Evolutionary conservation across 2,329 filamentous ascomycete species (phyloP), one percentile per base, ranked within the genome.

Genomic region (Colletotrichum plurivorum): DNA sequence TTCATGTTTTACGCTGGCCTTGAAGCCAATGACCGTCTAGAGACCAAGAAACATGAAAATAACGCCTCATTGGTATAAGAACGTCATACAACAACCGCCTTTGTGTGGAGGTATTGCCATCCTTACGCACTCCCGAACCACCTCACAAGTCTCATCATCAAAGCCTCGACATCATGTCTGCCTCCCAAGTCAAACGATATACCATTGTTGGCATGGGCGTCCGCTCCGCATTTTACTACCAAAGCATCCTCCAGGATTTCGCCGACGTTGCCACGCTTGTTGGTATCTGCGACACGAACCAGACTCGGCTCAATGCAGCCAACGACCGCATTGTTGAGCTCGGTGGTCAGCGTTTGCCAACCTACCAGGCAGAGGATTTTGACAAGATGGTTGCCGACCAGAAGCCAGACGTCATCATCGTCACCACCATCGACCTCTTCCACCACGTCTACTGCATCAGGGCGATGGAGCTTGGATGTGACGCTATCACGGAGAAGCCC

Each of bases 401-500:
- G 3, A 80, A 78, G 48, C 83, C 84, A 1, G 82, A 85, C 66
- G 82, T 82, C 61, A 78, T 85, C 15, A 84, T 86, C 54, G 79
- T 85, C 25, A 85, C 84, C 2, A 85, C 84, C 0, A 85, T 85
- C 68, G 84, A 86, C 73, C 78, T 82, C 13, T 82, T 80, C 9
- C 84, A 85, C 74, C 80, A 85, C 67, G 77, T 76, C 5, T 85
- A 86, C 73, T 84, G 84, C 36, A 79, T 84, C 22, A 79, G 81
- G 7, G 83, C 84, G 0, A 77, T 85, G 67, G 87, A 90, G 70
- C 78, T 89, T 1, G 88, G 88, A 16, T 88, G 87, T 73, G 84
- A 87, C 69, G 88, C 89, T 0, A 81, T 90, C n/a, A 90, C 86
- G 0, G 88, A 90, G 73, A 91, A 91, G 76, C 89, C 88, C 5